phyloP scores from a whole-genome alignment of 2,329 filamentous ascomycete genomes.

The Calycina herbarum region DNA sequence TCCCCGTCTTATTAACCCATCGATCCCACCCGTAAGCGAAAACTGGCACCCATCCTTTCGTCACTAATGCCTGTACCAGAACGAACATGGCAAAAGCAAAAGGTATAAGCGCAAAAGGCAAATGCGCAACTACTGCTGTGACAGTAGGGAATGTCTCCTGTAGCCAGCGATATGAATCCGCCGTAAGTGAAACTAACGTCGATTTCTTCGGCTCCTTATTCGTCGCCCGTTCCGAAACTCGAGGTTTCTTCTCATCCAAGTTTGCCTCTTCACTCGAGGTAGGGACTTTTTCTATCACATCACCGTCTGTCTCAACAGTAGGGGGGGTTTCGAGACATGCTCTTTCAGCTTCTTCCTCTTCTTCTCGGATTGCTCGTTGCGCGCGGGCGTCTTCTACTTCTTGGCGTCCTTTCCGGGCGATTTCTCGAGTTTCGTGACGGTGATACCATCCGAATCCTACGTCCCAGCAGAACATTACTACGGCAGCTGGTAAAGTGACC shows the following conservation, averaged over 20 bases:
- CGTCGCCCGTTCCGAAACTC: constrained; percentile 8
- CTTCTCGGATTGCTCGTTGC: constrained; percentile 41
- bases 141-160: constrained; percentile 72
- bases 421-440: constrained; percentile 61
- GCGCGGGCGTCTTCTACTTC: constrained; percentile 47
- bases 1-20: constrained; percentile 70
- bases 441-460: constrained; percentile 62
- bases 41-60: constrained; percentile 72
- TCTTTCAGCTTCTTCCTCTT: constrained; percentile 30
- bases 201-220: constrained; percentile 29
- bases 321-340: not conserved
- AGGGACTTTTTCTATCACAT: constrained; percentile 52
- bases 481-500: constrained; percentile 67
- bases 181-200: constrained; percentile 54
- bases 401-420: constrained; percentile 56
- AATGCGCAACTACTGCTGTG: constrained; percentile 62
- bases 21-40: constrained; percentile 74
- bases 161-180: constrained; percentile 53
- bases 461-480: constrained; percentile 70
- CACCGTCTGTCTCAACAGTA: not conserved
- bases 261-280: constrained; percentile 58
- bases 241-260: constrained; percentile 42
- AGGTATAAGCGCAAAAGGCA: constrained; percentile 67
- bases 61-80: constrained; percentile 70
- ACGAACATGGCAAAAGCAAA: constrained; percentile 76